phyloP scores from a whole-genome alignment of 805 yeast species.

The Kazachstania viticola region DNA sequence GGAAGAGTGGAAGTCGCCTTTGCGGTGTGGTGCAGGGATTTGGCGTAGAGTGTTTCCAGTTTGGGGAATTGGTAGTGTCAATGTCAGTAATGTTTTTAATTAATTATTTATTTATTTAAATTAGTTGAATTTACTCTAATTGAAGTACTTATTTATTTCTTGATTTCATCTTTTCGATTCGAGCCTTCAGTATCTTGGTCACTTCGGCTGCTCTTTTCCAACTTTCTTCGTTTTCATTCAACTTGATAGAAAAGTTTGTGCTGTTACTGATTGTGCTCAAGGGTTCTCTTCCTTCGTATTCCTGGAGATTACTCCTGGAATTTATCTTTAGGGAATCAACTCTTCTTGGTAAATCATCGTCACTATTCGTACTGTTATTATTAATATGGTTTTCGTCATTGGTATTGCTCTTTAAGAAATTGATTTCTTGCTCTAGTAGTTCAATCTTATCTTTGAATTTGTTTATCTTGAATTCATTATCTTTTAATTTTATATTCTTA shows the following conservation, averaged over 20 bases:
- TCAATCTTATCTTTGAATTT: slow-evolving; percentile 14
- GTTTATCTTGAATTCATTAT: slow-evolving; percentile 14
- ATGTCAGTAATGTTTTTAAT: no score
- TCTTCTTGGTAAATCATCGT: slow-evolving; percentile 21
- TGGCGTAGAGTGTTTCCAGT: no score
- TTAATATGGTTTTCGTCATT: not conserved
- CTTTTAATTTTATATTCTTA: slow-evolving; percentile 13
- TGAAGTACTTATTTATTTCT: no score
- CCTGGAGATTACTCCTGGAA: slow-evolving; percentile 3
- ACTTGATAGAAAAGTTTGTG: no score
- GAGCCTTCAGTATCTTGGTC: slow-evolving; percentile 70
- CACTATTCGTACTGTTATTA: slow-evolving; percentile 4
- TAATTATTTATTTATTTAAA: no score
- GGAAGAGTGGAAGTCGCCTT: no score
- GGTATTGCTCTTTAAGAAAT: slow-evolving; percentile 1
- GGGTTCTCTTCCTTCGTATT: not conserved
- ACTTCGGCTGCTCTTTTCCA: slow-evolving; percentile 90
- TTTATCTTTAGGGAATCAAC: slow-evolving; percentile 20
- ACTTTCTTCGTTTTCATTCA: slow-evolving; percentile 44
- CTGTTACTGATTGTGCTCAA: not conserved
- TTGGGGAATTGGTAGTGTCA: no score
- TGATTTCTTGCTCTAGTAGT: slow-evolving; percentile 10
- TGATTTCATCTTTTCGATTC: slow-evolving; percentile 84
- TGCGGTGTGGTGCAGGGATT: no score
- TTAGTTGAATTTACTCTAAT: no score